Conservation (phyloP, 352 stramenopile species). For the Globisporangium middletonii region DNA sequence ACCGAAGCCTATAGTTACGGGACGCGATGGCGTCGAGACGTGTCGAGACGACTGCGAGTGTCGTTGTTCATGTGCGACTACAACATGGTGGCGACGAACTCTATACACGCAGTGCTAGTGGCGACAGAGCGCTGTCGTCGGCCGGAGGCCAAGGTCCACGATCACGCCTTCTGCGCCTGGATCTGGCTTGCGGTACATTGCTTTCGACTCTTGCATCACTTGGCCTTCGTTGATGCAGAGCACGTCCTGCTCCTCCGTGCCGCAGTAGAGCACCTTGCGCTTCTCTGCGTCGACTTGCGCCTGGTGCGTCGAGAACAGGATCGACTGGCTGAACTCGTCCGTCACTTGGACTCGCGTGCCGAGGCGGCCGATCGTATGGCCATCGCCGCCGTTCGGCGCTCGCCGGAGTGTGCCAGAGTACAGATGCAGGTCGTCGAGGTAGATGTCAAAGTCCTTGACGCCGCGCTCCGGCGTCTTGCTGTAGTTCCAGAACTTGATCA, state of each 20-base stretch:
- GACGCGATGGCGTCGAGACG: no score
- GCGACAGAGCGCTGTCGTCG: constrained; percentile 60
- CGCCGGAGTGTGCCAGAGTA: constrained; percentile 61
- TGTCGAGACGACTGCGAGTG: no score
- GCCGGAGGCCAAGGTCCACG: constrained; percentile 56
- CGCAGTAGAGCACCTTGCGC: constrained; percentile 60
- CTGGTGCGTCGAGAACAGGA: constrained; percentile 73
- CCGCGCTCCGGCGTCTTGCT: constrained; percentile 79
- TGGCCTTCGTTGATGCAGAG: constrained; percentile 88
- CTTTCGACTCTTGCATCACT: constrained; percentile 76
- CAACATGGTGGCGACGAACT: no score
- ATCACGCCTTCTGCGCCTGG: constrained; percentile 68
- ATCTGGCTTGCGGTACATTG: constrained; percentile 75
- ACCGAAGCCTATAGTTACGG: no score
- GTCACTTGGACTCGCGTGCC: constrained; percentile 33
- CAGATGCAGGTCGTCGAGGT: constrained; percentile 81
- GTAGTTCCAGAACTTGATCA: constrained; percentile 90
- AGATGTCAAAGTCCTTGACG: constrained; percentile 79
- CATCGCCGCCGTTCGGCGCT: constrained; percentile 23
- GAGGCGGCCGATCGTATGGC: constrained; percentile 17
- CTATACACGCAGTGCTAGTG: constrained; percentile 18
- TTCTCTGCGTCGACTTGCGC: constrained; percentile 66
- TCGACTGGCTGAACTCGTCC: constrained; percentile 74
- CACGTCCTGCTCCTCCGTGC: constrained; percentile 79
- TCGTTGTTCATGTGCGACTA: no score